Base-by-base conservation (phyloP, 192 early-diverging fungal genomes). In the Umbelopsis isabellina region DNA sequence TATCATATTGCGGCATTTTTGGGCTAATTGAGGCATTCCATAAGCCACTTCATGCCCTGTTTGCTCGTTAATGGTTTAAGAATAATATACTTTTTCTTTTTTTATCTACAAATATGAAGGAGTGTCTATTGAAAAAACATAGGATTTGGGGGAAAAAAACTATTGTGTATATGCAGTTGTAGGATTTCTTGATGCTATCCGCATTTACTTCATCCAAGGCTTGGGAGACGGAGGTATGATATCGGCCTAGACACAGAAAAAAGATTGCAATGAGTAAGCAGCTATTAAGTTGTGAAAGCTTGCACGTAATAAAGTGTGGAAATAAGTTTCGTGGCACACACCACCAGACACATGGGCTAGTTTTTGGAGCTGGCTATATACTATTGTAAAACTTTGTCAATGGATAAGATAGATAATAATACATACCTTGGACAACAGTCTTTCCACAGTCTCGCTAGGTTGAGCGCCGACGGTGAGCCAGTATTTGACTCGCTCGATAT, bases 401-500 rank as follows among this genome's bases (percentile, higher is more conserved):
- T n/a, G n/a, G n/a, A n/a, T n/a, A n/a, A n/a, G n/a, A n/a, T 49
- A 49, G 12, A 21, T 10, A 16, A 0, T 23, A 21, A 2, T 68
- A 44, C 25, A 44, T 76, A 93, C 91, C 89, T 93, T 93, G 66
- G 88, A 90, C 21, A 99, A 80, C 78, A 99, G 77, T 74, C 91
- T 93, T 23, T 87, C 88, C n/a, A 97, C 97, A 47, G 90, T 82
- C 35, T 94, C 91, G n/a, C 90, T 88, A 3, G 96, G 96, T 83
- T 96, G 93, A n/a, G 97, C 97, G 10, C 97, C 97, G 23, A 94
- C 94, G 20, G 91, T 92, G 49, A 99, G 80, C 97, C 97, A 99
- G 80, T 99, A 96, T 80, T 98, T 97, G 78, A 92, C 91, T 41
- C 96, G 90, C 45, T 91, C 92, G 79, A 89, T 84, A 73, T 97